A percentile compares a stretch with the other conserved stretches of the same genome.
Conservation (phyloP, 805 yeast species). For the Kodamaea hsintzibuensis region DNA sequence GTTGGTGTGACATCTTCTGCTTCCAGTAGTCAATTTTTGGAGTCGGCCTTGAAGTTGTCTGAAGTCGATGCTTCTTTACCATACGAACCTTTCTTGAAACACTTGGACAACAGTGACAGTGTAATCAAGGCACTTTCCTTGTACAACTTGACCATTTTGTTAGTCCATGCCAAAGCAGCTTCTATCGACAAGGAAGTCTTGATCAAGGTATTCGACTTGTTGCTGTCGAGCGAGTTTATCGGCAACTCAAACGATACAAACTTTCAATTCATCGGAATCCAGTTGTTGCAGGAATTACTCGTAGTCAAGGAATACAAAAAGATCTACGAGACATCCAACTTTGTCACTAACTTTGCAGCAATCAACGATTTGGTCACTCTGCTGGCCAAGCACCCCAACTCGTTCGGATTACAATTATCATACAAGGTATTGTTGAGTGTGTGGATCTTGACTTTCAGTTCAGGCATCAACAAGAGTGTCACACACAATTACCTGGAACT, state of each 20-base stretch:
- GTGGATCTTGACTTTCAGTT: slow-evolving; percentile 84
- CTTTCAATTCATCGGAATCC: slow-evolving; percentile 60
- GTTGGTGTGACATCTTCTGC: not conserved
- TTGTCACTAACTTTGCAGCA: slow-evolving; percentile 35
- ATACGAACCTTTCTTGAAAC: slow-evolving; percentile 51
- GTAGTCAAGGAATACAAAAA: slow-evolving; percentile 54
- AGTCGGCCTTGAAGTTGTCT: slow-evolving; percentile 44
- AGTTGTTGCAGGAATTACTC: slow-evolving; percentile 62
- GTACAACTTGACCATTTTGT: slow-evolving; percentile 52
- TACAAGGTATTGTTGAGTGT: slow-evolving; percentile 74
- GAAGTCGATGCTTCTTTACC: slow-evolving; percentile 48
- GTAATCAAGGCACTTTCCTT: slow-evolving; percentile 56
- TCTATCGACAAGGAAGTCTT: slow-evolving; percentile 38
- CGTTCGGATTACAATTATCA: slow-evolving; percentile 71
- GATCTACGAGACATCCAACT: slow-evolving; percentile 42
- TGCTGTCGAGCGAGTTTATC: slow-evolving; percentile 30
- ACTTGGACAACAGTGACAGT: slow-evolving; percentile 56
- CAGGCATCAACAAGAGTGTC: slow-evolving; percentile 47
- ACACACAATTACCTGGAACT: slow-evolving; percentile 54
- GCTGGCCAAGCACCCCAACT: slow-evolving; percentile 37
- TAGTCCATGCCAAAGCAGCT: slow-evolving; percentile 25
- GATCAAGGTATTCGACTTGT: slow-evolving; percentile 37
- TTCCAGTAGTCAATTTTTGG: slow-evolving; percentile 20
- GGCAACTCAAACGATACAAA: slow-evolving; percentile 40
- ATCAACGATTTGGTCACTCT: slow-evolving; percentile 29